Percentiles rank a stretch among this genome's conserved stretches.
Evolutionary conservation across 495 filamentous ascomycete genomes (phyloP).

Genomic region (Neurospora discreta): DNA sequence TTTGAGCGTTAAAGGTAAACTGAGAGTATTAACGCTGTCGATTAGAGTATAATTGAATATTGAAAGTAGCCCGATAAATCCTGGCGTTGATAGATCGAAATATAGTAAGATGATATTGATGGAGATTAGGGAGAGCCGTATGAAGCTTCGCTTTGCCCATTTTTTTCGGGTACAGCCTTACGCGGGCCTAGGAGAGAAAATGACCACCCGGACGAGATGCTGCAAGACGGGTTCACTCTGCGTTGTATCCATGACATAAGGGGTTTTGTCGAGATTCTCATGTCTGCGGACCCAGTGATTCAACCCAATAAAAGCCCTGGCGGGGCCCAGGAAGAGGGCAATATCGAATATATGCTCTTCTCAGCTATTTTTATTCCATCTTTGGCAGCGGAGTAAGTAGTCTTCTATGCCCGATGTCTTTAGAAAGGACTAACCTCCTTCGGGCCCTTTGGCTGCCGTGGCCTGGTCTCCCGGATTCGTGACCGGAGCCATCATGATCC

Average conservation of each 20-base stretch:
- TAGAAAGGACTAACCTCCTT: not conserved
- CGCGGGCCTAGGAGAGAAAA: too few species aligned
- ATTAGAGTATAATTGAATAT: not conserved
- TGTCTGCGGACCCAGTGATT: constrained; percentile 64
- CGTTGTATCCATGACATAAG: constrained; percentile 59
- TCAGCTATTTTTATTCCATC: constrained; percentile 67
- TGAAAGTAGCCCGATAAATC: not conserved
- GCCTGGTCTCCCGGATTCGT: not conserved
- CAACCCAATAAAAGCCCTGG: too few species aligned
- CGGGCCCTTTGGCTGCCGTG: not conserved
- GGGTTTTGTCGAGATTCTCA: constrained; percentile 25
- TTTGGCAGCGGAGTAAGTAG: not conserved
- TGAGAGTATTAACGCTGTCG: not conserved
- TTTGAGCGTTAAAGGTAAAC: not conserved
- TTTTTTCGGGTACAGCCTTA: not conserved
- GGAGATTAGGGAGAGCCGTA: not conserved
- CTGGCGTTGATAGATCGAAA: not conserved
- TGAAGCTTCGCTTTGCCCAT: not conserved
- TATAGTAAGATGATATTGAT: not conserved
- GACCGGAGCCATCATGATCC: not conserved
- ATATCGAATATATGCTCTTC: constrained; percentile 68
- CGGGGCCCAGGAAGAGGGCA: too few species aligned
- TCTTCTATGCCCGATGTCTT: not conserved
- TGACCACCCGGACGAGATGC: constrained; percentile 23
- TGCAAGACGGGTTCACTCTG: constrained; percentile 43